These are phyloP conservation scores for Solanum lignicaule DNA, from an alignment of 257 asterid genomes.

Conservation along the genomic window DNA sequence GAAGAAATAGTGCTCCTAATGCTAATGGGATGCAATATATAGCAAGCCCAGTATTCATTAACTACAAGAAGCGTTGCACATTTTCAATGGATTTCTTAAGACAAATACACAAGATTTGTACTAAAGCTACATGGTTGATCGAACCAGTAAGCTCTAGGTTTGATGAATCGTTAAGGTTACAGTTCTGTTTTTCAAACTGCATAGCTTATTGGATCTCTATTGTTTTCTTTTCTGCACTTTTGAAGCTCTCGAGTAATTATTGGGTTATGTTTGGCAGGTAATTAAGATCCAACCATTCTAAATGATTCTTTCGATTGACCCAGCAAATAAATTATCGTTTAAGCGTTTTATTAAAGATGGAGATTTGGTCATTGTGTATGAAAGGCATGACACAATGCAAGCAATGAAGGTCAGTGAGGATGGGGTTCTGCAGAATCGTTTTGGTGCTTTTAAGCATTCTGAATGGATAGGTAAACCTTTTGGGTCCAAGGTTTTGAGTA, in stretches of 20 bases:
- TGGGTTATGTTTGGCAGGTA: background rate
- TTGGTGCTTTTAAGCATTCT: too few species aligned
- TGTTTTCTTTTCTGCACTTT: background rate
- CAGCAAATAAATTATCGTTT: constrained; percentile 37
- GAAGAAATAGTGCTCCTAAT: too few species aligned
- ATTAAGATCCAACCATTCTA: background rate
- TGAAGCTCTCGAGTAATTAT: background rate
- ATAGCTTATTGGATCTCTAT: background rate
- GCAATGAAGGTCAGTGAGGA: constrained; percentile 49
- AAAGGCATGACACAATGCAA: constrained; percentile 68
- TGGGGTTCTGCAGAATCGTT: constrained; percentile 37
- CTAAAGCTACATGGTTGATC: too few species aligned
- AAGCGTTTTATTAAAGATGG: constrained; percentile 48
- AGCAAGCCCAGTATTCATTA: too few species aligned
- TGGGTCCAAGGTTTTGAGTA: constrained; percentile 73
- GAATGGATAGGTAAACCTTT: too few species aligned
- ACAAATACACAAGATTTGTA: too few species aligned
- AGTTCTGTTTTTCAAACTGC: background rate
- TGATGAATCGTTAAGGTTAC: background rate
- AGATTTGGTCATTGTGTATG: constrained; percentile 77
- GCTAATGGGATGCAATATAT: too few species aligned
- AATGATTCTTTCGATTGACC: constrained; percentile 40
- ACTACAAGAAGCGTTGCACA: too few species aligned
- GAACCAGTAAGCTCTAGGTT: too few species aligned
- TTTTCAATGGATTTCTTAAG: too few species aligned